Base-by-base conservation (phyloP, 345 rosid genomes). In the Syzygium aqueum region DNA sequence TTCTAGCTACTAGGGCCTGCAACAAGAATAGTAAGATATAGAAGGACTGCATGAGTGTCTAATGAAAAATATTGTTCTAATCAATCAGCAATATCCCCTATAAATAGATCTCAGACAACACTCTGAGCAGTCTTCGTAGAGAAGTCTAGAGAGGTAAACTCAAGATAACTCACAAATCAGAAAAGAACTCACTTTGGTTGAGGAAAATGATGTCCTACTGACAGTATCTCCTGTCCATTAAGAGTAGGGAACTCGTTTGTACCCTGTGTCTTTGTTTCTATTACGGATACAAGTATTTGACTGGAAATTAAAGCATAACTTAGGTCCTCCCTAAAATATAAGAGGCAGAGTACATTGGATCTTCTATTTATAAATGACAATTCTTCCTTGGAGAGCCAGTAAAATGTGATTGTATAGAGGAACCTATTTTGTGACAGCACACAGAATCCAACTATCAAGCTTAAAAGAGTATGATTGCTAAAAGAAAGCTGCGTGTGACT, bases 1-100 rank as follows among this genome's bases (percentile, higher is more conserved):
- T 95, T 90, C 99, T 93, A 89, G 97, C 97, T 67, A 95, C 99
- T 85, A 97, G 95, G 87, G 99, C 99, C 99, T 97, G 88, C 85
- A 88, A 53, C n/a, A 86, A 49, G 88, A 82, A 86, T 51, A 73
- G 85, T 65, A 65, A 49, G 59, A 65, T 43, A 50, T 82, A 83
- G 57, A 21, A 65, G 40, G 37, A 8, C 84, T 27, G 30, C 86
- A 57, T 19, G 25, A 54, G 23, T 46, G 27, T 52, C 85, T 30
- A 27, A 21, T 33, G 21, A 49, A 84, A 57, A 28, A 52, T 84
- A 30, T 53, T 53, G 50, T 19, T 84, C 61, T 8, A 23, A 53
- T 84, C n/a, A 84, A 84, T 85, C n/a, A 83, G 87, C 51, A 53
- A 53, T 65, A 86, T 73, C 23, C 80, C 7, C 3, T 73, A 73